Conservation (phyloP, 805 yeast genomes). For the Candida gorgasii region DNA sequence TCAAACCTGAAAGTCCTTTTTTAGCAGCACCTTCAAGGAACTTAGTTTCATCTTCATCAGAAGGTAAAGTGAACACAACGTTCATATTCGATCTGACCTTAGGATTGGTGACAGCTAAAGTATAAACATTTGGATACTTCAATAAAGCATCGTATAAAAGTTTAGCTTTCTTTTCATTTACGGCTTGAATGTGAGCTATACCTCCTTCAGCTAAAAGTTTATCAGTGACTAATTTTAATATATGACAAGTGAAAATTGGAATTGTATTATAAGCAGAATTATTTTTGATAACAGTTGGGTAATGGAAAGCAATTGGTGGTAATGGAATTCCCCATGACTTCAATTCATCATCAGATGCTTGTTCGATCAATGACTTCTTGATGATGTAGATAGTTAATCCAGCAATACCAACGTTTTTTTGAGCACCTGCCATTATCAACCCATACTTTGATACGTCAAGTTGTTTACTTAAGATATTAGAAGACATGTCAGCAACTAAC, state of each 20-base stretch:
- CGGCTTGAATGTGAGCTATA: slow-evolving; percentile 54
- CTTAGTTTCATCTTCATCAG: slow-evolving; percentile 61
- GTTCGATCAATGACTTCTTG: slow-evolving; percentile 73
- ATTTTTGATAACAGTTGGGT: slow-evolving; percentile 81
- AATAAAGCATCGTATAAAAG: slow-evolving; percentile 67
- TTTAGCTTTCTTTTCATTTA: slow-evolving; percentile 62
- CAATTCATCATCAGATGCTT: slow-evolving; percentile 64
- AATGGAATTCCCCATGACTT: slow-evolving; percentile 65
- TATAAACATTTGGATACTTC: slow-evolving; percentile 61
- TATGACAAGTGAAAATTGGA: slow-evolving; percentile 88
- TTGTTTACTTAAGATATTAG: slow-evolving; percentile 80
- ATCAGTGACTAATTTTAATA: slow-evolving; percentile 75
- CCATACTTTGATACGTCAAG: slow-evolving; percentile 86
- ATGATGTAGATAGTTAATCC: slow-evolving; percentile 92
- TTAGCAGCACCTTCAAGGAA: slow-evolving; percentile 71
- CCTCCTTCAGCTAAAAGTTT: slow-evolving; percentile 72
- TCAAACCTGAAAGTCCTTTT: slow-evolving; percentile 68
- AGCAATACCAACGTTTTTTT: slow-evolving; percentile 95
- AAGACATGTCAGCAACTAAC: slow-evolving; percentile 92
- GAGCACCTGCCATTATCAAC: slow-evolving; percentile 95
- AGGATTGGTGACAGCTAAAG: slow-evolving; percentile 60
- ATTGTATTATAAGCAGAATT: slow-evolving; percentile 95
- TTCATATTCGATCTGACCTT: slow-evolving; percentile 83
- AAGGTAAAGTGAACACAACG: slow-evolving; percentile 79
- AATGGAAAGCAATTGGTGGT: slow-evolving; percentile 86